Percentiles rank a stretch among this genome's conserved stretches.
These are phyloP conservation scores for Hibiscus tridactylites DNA, from an alignment of 345 rosid species.

Conservation along the genomic window DNA sequence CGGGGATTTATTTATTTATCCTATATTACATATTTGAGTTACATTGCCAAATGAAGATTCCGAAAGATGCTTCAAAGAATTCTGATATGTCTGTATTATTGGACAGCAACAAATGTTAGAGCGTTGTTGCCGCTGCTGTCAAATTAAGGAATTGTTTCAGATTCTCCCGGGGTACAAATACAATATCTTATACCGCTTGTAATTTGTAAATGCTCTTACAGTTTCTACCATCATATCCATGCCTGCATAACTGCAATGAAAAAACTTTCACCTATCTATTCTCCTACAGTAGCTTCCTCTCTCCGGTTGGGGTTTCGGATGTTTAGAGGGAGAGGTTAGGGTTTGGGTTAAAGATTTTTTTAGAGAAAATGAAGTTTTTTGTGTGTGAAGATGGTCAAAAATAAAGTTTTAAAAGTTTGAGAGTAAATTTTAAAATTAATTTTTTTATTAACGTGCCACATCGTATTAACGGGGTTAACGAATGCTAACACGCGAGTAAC, in stretches of 20 bases:
- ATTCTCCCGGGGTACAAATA: constrained; percentile 15
- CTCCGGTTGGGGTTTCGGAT: constrained; percentile 16
- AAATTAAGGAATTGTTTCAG: too few species aligned
- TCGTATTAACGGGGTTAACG: too few species aligned
- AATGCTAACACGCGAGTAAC: too few species aligned
- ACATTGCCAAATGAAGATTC: constrained; percentile 22
- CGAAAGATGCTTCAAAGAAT: constrained; percentile 30
- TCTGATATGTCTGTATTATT: constrained; percentile 35
- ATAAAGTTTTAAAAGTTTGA: too few species aligned
- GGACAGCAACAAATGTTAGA: constrained; percentile 65
- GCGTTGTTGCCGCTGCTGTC: constrained; percentile 14
- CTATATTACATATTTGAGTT: neutral
- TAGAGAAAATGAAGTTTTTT: too few species aligned
- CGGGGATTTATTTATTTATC: neutral
- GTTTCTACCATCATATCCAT: neutral
- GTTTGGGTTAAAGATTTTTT: too few species aligned
- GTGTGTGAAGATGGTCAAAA: too few species aligned
- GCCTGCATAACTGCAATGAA: neutral
- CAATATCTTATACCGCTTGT: neutral
- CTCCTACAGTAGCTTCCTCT: constrained; percentile 28
- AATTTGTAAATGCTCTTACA: neutral
- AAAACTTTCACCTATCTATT: constrained; percentile 51
- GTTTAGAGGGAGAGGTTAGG: too few species aligned
- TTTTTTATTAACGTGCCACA: too few species aligned
- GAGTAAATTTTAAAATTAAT: too few species aligned